phyloP scores from a whole-genome alignment of 1,139 yeast genomes.

The Pichia sp. region DNA sequence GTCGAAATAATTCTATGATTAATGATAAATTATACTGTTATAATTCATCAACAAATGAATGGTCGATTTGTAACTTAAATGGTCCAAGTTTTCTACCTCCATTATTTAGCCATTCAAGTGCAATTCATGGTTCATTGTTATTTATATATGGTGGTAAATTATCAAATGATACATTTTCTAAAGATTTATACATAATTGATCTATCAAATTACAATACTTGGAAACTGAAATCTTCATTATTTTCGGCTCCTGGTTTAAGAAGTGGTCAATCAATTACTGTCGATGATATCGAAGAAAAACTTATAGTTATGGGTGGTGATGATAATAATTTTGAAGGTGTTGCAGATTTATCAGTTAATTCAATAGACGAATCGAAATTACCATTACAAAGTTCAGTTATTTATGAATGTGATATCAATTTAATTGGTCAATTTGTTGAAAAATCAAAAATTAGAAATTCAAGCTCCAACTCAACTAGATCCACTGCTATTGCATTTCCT shows the following conservation, averaged over 20 bases:
- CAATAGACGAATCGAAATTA: conserved; percentile 42
- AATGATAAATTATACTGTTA: conserved; percentile 77
- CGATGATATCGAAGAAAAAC: conserved; percentile 54
- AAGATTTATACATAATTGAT: conserved; percentile 69
- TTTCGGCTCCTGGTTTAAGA: conserved; percentile 64
- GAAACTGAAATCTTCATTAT: conserved; percentile 37
- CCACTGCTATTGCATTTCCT: neutral
- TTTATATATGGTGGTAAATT: conserved; percentile 90
- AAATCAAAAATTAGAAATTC: neutral
- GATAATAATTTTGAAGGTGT: conserved; percentile 32
- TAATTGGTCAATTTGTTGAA: conserved; percentile 29
- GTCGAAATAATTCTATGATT: conserved; percentile 73
- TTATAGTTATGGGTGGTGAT: conserved; percentile 91
- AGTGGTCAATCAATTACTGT: conserved; percentile 93
- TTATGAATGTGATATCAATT: conserved; percentile 50
- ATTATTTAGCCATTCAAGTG: conserved; percentile 85
- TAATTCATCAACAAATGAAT: conserved; percentile 61
- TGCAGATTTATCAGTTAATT: conserved; percentile 31
- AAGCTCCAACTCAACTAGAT: neutral
- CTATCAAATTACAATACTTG: conserved; percentile 53
- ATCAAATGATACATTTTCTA: conserved; percentile 62
- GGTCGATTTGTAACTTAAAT: conserved; percentile 55
- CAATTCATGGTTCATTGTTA: conserved; percentile 72
- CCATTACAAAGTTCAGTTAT: conserved; percentile 50
- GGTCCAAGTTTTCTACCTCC: conserved; percentile 57